These are phyloP conservation scores for Zygosaccharomyces pseudobailii DNA, from an alignment of 1,139 yeast genomes.

Conservation along the genomic window DNA sequence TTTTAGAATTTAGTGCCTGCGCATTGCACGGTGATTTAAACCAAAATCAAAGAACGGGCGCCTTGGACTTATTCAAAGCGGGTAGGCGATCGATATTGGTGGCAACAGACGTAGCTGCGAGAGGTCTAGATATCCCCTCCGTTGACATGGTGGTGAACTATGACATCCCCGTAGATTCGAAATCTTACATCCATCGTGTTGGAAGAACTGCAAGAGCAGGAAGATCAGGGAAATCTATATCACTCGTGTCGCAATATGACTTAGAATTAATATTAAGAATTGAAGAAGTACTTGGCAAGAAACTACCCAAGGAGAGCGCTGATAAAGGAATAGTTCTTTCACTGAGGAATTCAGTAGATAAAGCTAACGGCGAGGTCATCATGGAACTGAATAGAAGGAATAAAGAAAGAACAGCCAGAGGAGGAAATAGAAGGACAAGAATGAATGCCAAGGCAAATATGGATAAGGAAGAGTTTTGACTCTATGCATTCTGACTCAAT, in stretches of 20 bases:
- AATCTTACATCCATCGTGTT: slow-evolving; percentile 94
- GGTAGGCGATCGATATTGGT: slow-evolving; percentile 79
- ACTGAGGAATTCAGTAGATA: slow-evolving; percentile 81
- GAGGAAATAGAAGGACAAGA: slow-evolving; percentile 37
- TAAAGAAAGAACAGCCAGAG: slow-evolving; percentile 37
- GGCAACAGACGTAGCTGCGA: slow-evolving; percentile 97
- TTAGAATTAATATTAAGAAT: slow-evolving; percentile 81
- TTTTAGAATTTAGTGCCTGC: slow-evolving; percentile 81
- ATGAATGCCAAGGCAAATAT: slow-evolving; percentile 38
- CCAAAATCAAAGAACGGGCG: slow-evolving; percentile 89
- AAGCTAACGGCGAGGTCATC: slow-evolving; percentile 87
- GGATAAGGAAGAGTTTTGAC: slow-evolving; percentile 46
- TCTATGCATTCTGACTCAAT: no score
- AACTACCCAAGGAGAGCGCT: slow-evolving; percentile 77
- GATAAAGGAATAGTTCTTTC: slow-evolving; percentile 74
- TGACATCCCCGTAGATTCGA: slow-evolving; percentile 97
- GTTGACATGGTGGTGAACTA: slow-evolving; percentile 92
- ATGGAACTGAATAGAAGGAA: slow-evolving; percentile 73
- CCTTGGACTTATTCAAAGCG: slow-evolving; percentile 85
- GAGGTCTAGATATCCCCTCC: slow-evolving; percentile 94
- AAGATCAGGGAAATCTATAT: slow-evolving; percentile 84
- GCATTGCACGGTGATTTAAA: slow-evolving; percentile 94
- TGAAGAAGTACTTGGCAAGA: slow-evolving; percentile 78
- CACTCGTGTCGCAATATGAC: slow-evolving; percentile 92
- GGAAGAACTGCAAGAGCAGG: slow-evolving; percentile 99